Evolutionary conservation across 176 grass and related monocot genomes (phyloP), one percentile per base, ranked within the genome.

Genomic region (Phyllostachys edulis): DNA sequence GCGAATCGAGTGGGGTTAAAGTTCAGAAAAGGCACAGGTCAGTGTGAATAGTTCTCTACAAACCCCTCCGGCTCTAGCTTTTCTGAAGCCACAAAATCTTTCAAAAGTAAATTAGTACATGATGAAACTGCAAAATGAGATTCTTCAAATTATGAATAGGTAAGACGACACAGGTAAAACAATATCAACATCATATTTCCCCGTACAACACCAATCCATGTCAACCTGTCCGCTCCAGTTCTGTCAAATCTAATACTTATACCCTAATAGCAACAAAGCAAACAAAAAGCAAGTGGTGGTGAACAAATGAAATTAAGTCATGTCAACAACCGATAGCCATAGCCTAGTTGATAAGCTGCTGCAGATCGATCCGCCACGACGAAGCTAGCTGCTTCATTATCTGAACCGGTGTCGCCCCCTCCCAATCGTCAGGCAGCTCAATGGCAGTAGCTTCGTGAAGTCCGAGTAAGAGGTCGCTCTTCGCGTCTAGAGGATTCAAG

Each of bases 351-450:
- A 95, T 77, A 62, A 99, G 89, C 42, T 96, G 89, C 65, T 94
- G 93, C 24, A 96, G 82, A 80, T 99, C 91, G 21, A 99, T 90
- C 27, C 88, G 89, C 96, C 96, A 96, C 1, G 93, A 95, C 18
- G 93, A 92, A 36, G 93, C 96, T 81, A 99, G 91, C 78, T 99
- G 93, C 82, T 85, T 92, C 96, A 99, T 88, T 88, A 99, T 89
- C 88, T 99, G 91, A n/a, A 94, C 62, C 0, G 96, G 93, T 10
- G 85, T 82, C 15, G 93, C 84, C 2, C 96, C 96, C 17, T 96
- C 96, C 93, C 89, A 99, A 81, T 96, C 93, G 47, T 99, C 93
- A 1, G 89, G 90, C 36, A 89, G 69, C 79, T 96, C 93, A 2
- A 92, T 83, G 8, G 57, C 89, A 2, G 88, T 90, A 85, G 82